These are phyloP conservation scores for Ilex aquifolium DNA, from an alignment of 257 asterid genomes.

Conservation along the genomic window DNA sequence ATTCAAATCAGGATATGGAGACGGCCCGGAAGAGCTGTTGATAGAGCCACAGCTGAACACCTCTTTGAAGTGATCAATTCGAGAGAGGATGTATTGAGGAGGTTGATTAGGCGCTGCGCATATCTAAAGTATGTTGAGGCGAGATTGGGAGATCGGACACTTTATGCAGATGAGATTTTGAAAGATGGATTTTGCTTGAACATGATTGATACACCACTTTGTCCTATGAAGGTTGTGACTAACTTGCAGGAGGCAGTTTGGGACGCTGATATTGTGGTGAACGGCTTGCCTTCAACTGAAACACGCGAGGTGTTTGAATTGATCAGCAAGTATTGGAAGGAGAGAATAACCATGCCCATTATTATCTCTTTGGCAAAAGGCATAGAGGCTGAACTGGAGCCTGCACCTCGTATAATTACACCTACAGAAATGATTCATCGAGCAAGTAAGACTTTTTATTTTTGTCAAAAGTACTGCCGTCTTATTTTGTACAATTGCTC, in stretches of 20 bases:
- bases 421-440: slow-evolving; percentile 82
- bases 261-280: slow-evolving; percentile 85
- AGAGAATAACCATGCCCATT: slow-evolving; percentile 56
- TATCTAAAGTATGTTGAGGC: slow-evolving; percentile 84
- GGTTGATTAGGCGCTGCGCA: slow-evolving; percentile 86
- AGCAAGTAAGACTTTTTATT: slow-evolving; percentile 49
- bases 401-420: slow-evolving; percentile 73
- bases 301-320: slow-evolving; percentile 69
- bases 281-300: slow-evolving; percentile 93
- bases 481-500: not conserved
- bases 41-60: slow-evolving; percentile 65
- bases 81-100: slow-evolving; percentile 72
- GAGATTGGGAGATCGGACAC: slow-evolving; percentile 72
- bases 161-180: slow-evolving; percentile 78
- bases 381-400: slow-evolving; percentile 72
- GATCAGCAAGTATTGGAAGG: slow-evolving; percentile 84
- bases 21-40: slow-evolving; percentile 62
- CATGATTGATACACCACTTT: slow-evolving; percentile 88
- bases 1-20: slow-evolving; percentile 79
- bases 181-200: slow-evolving; percentile 86
- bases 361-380: slow-evolving; percentile 87
- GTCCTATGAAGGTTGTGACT: slow-evolving; percentile 86
- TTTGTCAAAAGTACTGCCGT: not conserved
- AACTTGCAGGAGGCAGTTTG: slow-evolving; percentile 95
- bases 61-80: slow-evolving; percentile 84